phyloP scores from a whole-genome alignment of 129 eudicot species.

The Pseudognaphalium luteoalbum region DNA sequence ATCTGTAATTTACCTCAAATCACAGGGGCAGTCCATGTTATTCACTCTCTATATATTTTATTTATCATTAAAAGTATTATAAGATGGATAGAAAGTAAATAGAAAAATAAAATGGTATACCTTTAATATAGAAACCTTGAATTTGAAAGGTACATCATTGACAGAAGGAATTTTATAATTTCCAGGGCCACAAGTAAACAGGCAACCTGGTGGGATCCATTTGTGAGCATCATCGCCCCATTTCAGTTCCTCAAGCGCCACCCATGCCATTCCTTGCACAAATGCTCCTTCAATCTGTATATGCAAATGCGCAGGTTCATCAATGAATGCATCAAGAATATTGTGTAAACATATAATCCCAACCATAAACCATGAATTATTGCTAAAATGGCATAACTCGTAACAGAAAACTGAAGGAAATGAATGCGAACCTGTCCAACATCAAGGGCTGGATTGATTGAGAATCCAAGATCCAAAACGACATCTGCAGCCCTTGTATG shows the following conservation, averaged over 20 bases:
- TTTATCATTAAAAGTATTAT: not conserved
- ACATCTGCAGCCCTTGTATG: constrained; percentile 89
- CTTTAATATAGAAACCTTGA: constrained; percentile 86
- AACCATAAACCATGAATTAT: not conserved
- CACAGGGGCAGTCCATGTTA: not conserved
- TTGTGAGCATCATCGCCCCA: constrained; percentile 96
- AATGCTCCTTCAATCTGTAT: constrained; percentile 96
- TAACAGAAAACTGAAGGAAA: not conserved
- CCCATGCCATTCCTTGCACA: constrained; percentile 96
- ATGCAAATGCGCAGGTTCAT: not conserved
- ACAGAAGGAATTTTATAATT: constrained; percentile 88
- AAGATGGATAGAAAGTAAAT: not conserved
- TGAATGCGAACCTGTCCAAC: constrained; percentile 73
- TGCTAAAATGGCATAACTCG: constrained; percentile 1
- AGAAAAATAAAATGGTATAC: constrained; percentile 36
- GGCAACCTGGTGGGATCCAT: constrained; percentile 79
- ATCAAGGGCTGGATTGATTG: constrained; percentile 95
- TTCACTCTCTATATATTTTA: not conserved
- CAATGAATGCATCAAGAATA: not conserved
- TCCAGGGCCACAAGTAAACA: constrained; percentile 93
- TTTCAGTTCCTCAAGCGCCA: constrained; percentile 92
- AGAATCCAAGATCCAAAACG: constrained; percentile 86
- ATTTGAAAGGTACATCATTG: constrained; percentile 82
- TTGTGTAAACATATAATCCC: not conserved
- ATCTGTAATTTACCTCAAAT: not conserved